Evolutionary conservation across 2,329 filamentous ascomycete species (phyloP), one percentile per base, ranked within the genome.

Genomic region (Elsinoe ampelina): DNA sequence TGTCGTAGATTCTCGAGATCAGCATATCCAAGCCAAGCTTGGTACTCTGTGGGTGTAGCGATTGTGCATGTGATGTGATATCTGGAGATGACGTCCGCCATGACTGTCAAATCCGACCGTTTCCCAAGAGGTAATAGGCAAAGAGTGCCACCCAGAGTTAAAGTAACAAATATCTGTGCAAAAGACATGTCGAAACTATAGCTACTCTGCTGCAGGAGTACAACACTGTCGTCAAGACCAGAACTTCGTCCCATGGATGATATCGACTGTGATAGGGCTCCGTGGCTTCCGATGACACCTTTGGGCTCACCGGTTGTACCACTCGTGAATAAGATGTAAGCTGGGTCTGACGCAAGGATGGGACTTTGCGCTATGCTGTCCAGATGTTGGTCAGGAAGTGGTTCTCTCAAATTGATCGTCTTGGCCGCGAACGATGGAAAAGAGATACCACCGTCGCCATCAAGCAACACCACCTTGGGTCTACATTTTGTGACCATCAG

Each of bases 1-100:
- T 42, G 11, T 42, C 12, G 12, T 15, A 42, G 38, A 8, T 8
- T 15, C 38, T 42, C 38, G 15, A 17, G 15, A 42, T 42, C 15
- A 13, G 12, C 38, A 42, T 42, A 8, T 42, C 19, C 7, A 11
- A 69, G 6, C 63, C 64, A 66, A 51, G 58, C 54, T 1, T 38
- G 10, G 50, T 73, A 73, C 59, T 78, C 75, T 0, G 76, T 72
- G 0, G 75, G 74, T 1, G 71, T 74, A 1, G 67, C 68, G 2
- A 59, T 61, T 0, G 73, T 77, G 38, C 65, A 66, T 0, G 70
- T 73, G 30, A 79, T 65, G 1, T 60, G 45, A 5, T 73, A 58
- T 1, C 63, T 13, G 0, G 36, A 41, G 5, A 79, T 73, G 12
- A 75, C 47, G 0, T 69, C 59, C 0, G 67, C 58, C 3, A 78